phyloP scores from a whole-genome alignment of 2,329 filamentous ascomycete genomes.

The Alternaria triticina region DNA sequence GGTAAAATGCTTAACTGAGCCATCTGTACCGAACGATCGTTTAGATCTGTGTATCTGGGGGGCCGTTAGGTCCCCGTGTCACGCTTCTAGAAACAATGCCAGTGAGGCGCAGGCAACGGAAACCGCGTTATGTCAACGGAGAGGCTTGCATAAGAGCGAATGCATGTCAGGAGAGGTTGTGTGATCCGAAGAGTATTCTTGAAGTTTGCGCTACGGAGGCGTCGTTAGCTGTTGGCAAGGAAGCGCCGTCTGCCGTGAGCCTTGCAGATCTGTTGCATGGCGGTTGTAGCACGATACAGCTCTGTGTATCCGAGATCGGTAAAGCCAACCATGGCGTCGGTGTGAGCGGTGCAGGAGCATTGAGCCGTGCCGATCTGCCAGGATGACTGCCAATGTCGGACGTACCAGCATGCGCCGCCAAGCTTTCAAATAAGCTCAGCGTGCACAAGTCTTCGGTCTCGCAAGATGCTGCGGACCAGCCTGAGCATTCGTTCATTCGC shows the following conservation, averaged over 20 bases:
- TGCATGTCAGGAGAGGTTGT: not conserved
- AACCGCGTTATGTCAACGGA: not conserved
- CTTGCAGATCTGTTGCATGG: not conserved
- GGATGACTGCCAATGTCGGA: not conserved
- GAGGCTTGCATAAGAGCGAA: not conserved
- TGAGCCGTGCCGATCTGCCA: not conserved
- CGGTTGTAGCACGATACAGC: not conserved
- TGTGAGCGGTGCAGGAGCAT: not conserved
- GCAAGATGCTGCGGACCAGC: conserved; percentile 6
- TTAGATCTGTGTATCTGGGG: not conserved
- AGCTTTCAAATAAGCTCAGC: conserved; percentile 11
- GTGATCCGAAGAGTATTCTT: not conserved
- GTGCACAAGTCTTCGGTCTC: not conserved
- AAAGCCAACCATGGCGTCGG: not conserved
- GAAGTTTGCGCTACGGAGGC: not conserved
- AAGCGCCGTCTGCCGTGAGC: conserved; percentile 5
- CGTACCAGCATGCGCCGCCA: conserved; percentile 9
- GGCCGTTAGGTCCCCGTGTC: not conserved
- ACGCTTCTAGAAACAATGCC: not conserved
- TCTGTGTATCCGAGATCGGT: not conserved
- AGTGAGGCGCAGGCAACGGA: not conserved
- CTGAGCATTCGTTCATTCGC: not conserved
- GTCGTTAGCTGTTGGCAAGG: not conserved
- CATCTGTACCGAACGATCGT: not conserved
- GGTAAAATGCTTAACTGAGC: not conserved